Conservation (phyloP, 176 grass and related monocot species). For the Rhipidocladum racemiflorum region DNA sequence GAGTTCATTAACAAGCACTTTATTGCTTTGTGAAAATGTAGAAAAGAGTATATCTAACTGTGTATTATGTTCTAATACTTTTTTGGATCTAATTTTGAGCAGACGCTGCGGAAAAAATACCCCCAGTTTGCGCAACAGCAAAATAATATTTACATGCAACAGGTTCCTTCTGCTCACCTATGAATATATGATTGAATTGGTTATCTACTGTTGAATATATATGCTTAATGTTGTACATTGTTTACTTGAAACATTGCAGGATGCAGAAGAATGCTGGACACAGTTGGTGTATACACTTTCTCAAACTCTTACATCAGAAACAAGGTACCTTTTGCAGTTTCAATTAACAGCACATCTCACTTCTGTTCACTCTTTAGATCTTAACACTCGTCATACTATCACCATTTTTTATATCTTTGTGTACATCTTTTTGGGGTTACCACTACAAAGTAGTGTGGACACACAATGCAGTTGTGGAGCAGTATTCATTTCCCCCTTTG, state of each 20-base stretch:
- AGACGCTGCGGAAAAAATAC: constrained; percentile 94
- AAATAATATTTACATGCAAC: constrained; percentile 99
- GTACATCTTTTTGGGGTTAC: background rate
- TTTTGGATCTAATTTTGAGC: constrained; percentile 20
- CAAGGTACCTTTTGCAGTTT: constrained; percentile 59
- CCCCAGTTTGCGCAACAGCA: constrained; percentile 97
- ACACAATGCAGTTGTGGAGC: background rate
- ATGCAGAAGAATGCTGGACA: constrained; percentile 99
- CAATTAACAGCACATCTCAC: background rate
- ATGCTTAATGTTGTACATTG: constrained; percentile 21
- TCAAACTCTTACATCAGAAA: constrained; percentile 85
- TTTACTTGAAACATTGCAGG: constrained; percentile 45
- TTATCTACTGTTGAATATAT: constrained; percentile 26
- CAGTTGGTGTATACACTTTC: constrained; percentile 94
- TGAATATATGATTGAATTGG: background rate
- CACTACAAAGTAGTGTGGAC: background rate
- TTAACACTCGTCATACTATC: background rate
- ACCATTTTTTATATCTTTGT: background rate
- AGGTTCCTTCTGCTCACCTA: constrained; percentile 56
- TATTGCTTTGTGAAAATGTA: background rate
- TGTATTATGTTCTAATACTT: constrained; percentile 23
- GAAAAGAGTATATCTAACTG: background rate
- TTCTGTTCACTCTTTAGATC: background rate
- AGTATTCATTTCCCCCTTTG: background rate
- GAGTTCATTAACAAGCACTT: background rate